Base-by-base conservation (phyloP, 331 rosid genomes). In the Rosa hybrid region DNA sequence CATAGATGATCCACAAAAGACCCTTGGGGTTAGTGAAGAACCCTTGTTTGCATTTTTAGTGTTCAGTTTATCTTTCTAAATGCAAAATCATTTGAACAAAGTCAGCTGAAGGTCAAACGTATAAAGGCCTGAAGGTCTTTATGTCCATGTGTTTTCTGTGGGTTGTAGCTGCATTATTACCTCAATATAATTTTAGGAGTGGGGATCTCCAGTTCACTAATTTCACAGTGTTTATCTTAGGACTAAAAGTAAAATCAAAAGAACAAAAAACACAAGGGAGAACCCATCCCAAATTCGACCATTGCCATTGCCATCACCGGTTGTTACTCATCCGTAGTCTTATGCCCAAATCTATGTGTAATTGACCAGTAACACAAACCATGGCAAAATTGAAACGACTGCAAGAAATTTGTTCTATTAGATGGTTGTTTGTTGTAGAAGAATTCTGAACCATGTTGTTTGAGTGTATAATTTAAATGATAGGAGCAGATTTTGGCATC, bases 1-100 rank as follows among this genome's bases (percentile, higher is more conserved):
- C 59, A 86, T 90, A 72, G 90, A 89, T 68, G 94, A 89, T 83
- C 94, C 87, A 72, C 80, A 85, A 60, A 94, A 87, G 90, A 86
- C 41, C 78, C 89, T 92, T 77, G 90, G 90, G 84, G 96, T 94
- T 88, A 87, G 92, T 46, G 63, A 63, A 70, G 59, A 6, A 38
- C 23, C 68, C 63, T 64, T 41, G 5, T 81, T 50, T 14, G 9
- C 6, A 48, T 34, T 34, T 44, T 54, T 75, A 21, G 72, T 38
- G 30, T 59, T 67, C 53, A 68, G 9, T 81, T 67, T 30, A 38
- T 64, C 76, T 81, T 76, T 68, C 51, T 25, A 18, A 38, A 75
- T 54, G 71, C 76, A 65, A 51, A 48, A 56, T 41, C 50, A 13
- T 60, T 1, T 73, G 30, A 14, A 23, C 34, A 73, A 16, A 9